These are phyloP conservation scores for Evernia prunastri DNA, from an alignment of 495 filamentous ascomycete species.

Conservation along the genomic window DNA sequence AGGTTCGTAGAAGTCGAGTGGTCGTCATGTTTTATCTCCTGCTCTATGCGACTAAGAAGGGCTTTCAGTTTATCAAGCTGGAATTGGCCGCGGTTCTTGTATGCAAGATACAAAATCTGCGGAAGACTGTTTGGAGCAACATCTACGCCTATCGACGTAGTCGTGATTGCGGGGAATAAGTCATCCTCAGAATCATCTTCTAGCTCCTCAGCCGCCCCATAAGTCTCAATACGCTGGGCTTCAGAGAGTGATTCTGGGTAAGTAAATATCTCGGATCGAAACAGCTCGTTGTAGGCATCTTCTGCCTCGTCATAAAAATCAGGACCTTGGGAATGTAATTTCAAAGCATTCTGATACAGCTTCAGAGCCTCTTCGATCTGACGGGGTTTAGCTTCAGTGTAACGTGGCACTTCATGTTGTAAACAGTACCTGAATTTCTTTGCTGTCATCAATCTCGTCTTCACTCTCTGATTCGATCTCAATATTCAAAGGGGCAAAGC, in stretches of 20 bases:
- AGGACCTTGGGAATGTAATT: constrained; percentile 83
- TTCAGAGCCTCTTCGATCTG: constrained; percentile 95
- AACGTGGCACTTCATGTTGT: background rate
- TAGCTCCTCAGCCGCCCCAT: constrained; percentile 44
- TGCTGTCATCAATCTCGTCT: constrained; percentile 89
- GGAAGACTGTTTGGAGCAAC: constrained; percentile 71
- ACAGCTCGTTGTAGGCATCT: constrained; percentile 76
- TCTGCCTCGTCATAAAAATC: constrained; percentile 65
- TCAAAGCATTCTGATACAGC: constrained; percentile 86
- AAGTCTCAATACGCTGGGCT: constrained; percentile 57
- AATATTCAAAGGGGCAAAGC: constrained; percentile 81
- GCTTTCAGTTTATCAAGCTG: constrained; percentile 65
- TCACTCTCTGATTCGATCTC: constrained; percentile 85
- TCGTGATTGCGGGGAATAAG: constrained; percentile 38
- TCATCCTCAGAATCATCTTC: constrained; percentile 37
- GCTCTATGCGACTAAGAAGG: constrained; percentile 18
- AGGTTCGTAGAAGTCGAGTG: background rate
- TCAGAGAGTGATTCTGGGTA: constrained; percentile 80
- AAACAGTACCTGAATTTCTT: constrained; percentile 64
- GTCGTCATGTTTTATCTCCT: constrained; percentile 6
- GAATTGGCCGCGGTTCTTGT: constrained; percentile 93
- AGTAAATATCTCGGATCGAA: constrained; percentile 88
- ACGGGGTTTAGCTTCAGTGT: background rate
- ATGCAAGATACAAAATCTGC: constrained; percentile 83
- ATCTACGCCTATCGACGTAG: constrained; percentile 47